phyloP scores from a whole-genome alignment of 352 stramenopile genomes.

The Phytophthora pisi region DNA sequence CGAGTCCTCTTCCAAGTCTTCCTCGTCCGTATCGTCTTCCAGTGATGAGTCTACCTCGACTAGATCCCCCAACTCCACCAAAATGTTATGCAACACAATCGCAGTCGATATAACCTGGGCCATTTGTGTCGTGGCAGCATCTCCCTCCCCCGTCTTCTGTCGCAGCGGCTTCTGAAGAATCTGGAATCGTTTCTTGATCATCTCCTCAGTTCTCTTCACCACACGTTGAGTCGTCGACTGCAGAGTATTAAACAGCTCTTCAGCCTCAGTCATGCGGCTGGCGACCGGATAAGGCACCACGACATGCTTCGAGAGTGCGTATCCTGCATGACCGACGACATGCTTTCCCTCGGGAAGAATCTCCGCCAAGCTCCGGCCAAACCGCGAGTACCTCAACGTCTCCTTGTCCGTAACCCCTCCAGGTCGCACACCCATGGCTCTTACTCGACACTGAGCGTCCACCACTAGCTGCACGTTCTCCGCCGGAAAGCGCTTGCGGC shows the following conservation, averaged over 20 bases:
- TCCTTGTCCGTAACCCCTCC: constrained; percentile 25
- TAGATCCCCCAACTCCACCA: constrained; percentile 24
- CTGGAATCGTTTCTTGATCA: constrained; percentile 30
- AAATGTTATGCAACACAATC: constrained; percentile 28
- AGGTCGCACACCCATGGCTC: constrained; percentile 30
- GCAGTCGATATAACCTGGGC: constrained; percentile 25
- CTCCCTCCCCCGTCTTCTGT: constrained; percentile 28
- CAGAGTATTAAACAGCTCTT: constrained; percentile 25
- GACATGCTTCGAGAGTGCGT: constrained; percentile 21
- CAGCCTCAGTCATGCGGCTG: not conserved
- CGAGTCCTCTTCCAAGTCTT: constrained; percentile 24
- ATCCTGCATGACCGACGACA: constrained; percentile 23
- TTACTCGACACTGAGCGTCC: constrained; percentile 25
- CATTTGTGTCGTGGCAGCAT: constrained; percentile 28
- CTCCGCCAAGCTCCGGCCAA: constrained; percentile 16
- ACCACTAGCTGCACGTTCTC: constrained; percentile 36
- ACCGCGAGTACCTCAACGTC: constrained; percentile 24
- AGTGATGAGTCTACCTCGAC: constrained; percentile 22
- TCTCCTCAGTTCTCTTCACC: constrained; percentile 25
- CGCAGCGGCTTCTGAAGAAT: constrained; percentile 26
- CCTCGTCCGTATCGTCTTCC: constrained; percentile 28
- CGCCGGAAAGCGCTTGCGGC: constrained; percentile 23
- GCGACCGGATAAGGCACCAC: constrained; percentile 26
- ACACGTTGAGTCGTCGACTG: constrained; percentile 6
- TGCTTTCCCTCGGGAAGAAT: constrained; percentile 30